Conservation (phyloP, 164 flowering plant species). For the Macadamia integrifolia region DNA sequence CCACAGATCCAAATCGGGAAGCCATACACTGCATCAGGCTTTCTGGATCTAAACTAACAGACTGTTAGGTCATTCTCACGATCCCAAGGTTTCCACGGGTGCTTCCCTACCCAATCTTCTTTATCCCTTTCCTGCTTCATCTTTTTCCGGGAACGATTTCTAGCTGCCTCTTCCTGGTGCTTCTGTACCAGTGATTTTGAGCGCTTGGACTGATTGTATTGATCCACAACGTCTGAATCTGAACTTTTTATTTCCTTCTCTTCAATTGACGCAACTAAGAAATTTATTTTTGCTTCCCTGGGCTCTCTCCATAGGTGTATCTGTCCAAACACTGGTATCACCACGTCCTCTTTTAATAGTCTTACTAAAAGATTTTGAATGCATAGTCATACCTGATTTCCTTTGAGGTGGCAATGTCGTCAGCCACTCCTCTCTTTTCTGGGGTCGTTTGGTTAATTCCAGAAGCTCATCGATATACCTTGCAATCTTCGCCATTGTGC, state of each 20-base stretch:
- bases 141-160: constrained; percentile 44
- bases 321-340: constrained; percentile 91
- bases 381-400: constrained; percentile 68
- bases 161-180: constrained; percentile 50
- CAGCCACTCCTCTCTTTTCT: constrained; percentile 95
- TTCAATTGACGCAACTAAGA: constrained; percentile 38
- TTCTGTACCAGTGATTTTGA: constrained; percentile 81
- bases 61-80: constrained; percentile 86
- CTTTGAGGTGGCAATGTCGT: constrained; percentile 91
- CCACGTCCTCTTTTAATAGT: constrained; percentile 70
- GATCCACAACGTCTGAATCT: constrained; percentile 81
- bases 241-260: constrained; percentile 34
- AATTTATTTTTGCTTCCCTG: constrained; percentile 78
- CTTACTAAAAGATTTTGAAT: constrained; percentile 62
- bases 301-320: constrained; percentile 70
- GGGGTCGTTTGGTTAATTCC: constrained; percentile 49
- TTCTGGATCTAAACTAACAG: constrained; percentile 54
- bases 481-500: constrained; percentile 93
- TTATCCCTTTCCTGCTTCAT: constrained; percentile 36
- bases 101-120: constrained; percentile 82
- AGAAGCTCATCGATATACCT: constrained; percentile 81
- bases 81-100: constrained; percentile 99
- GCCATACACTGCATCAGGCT: constrained; percentile 64
- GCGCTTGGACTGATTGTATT: constrained; percentile 68
- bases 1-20: constrained; percentile 72